Conservation (phyloP, 2,329 filamentous ascomycete genomes). For the Amylocarpus encephaloides region DNA sequence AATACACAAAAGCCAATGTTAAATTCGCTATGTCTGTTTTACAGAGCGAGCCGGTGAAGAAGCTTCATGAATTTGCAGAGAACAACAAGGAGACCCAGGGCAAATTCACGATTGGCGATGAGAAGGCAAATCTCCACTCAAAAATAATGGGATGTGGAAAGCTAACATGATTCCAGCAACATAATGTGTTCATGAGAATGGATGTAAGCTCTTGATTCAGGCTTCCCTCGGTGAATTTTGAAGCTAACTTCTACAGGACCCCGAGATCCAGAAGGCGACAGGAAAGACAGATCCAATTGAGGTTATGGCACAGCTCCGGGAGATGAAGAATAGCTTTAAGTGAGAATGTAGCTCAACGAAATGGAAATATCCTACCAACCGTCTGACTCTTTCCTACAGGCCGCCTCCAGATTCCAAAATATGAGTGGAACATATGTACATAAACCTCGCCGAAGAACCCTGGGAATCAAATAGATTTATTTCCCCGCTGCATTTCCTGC, state of each 20-base stretch:
- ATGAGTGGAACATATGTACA: slow-evolving; percentile 9
- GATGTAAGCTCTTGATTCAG: slow-evolving; percentile 46
- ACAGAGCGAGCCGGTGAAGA: slow-evolving; percentile 68
- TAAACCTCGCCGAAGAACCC: too few relatives aligned
- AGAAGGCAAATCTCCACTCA: slow-evolving; percentile 64
- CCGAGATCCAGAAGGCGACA: slow-evolving; percentile 75
- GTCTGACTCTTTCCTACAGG: slow-evolving; percentile 4
- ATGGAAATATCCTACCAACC: background rate
- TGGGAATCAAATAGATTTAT: too few relatives aligned
- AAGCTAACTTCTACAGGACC: slow-evolving; percentile 50
- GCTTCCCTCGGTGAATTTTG: background rate
- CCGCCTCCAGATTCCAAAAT: slow-evolving; percentile 9
- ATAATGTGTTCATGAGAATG: slow-evolving; percentile 95
- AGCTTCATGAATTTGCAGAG: slow-evolving; percentile 69
- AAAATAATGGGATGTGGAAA: background rate
- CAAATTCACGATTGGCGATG: slow-evolving; percentile 92
- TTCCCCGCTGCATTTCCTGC: background rate
- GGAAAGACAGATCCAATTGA: slow-evolving; percentile 73
- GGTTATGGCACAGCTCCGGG: slow-evolving; percentile 78
- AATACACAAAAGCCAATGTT: slow-evolving; percentile 96
- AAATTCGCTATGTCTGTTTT: slow-evolving; percentile 76
- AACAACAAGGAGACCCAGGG: slow-evolving; percentile 85
- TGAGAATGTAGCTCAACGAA: slow-evolving; percentile 26
- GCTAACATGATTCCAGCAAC: slow-evolving; percentile 49
- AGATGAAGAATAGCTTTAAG: slow-evolving; percentile 71